These are phyloP conservation scores for Beauveria bassiana DNA, from an alignment of 2,329 filamentous ascomycete genomes.

Conservation along the genomic window DNA sequence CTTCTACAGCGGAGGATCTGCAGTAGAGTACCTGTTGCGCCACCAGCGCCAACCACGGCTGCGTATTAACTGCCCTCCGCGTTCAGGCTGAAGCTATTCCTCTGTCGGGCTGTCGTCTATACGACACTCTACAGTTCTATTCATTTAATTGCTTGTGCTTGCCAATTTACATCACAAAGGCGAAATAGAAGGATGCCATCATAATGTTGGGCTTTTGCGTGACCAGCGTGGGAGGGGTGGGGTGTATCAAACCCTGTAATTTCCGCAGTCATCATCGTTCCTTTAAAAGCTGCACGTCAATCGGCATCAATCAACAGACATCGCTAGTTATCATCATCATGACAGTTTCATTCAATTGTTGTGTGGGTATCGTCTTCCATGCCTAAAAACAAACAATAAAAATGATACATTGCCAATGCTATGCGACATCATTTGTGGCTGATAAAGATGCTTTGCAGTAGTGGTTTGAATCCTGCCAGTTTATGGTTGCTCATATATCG, in stretches of 20 bases:
- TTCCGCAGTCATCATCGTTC: too few species aligned
- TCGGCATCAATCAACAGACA: background rate
- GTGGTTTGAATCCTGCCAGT: background rate
- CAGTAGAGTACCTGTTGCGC: background rate
- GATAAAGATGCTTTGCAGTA: background rate
- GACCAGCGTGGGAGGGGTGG: too few species aligned
- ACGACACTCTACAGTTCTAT: too few species aligned
- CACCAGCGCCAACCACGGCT: too few species aligned
- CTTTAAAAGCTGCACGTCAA: background rate
- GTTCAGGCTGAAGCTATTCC: background rate
- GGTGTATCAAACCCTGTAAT: too few species aligned
- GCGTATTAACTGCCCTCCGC: background rate
- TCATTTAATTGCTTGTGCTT: too few species aligned
- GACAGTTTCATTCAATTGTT: background rate
- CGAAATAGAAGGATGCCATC: too few species aligned
- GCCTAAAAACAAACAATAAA: background rate
- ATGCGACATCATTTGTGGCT: background rate
- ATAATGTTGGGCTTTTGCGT: too few species aligned
- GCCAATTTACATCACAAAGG: too few species aligned
- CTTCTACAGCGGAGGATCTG: background rate
- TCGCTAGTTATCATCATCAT: too few species aligned
- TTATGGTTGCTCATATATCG: background rate
- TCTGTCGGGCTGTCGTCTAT: too few species aligned
- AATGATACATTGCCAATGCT: background rate
- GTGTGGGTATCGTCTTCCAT: slow-evolving; percentile 2